These are phyloP conservation scores for Botrytis byssoidea DNA, from an alignment of 2,329 filamentous ascomycete genomes.

Conservation along the genomic window DNA sequence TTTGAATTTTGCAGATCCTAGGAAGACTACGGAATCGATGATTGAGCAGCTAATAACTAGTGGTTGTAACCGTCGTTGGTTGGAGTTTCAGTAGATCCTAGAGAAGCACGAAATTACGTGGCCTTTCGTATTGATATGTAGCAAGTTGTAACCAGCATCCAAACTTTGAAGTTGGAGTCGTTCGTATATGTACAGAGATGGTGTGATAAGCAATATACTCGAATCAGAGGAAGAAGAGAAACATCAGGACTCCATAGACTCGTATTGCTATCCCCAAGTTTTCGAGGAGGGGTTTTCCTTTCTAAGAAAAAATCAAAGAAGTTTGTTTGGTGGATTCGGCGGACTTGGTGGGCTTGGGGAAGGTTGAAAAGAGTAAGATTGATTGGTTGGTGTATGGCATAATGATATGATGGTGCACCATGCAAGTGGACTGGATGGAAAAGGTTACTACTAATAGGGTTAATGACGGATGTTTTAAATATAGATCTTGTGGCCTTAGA, in stretches of 20 bases:
- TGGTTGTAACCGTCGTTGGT: not conserved
- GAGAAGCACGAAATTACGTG: not conserved
- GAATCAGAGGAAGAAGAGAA: not conserved
- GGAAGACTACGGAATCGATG: not conserved
- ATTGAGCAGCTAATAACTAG: not conserved
- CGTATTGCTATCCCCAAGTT: not conserved
- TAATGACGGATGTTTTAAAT: not conserved
- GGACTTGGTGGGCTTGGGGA: not conserved
- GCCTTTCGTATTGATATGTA: not conserved
- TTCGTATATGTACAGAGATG: not conserved
- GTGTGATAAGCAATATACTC: not conserved
- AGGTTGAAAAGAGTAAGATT: not conserved
- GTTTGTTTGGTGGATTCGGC: not conserved
- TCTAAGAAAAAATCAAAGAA: not conserved
- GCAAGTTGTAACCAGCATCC: not conserved
- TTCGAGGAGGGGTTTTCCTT: not conserved
- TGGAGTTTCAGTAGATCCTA: not conserved
- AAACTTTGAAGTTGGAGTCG: not conserved
- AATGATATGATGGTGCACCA: not conserved
- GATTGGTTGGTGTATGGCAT: not conserved
- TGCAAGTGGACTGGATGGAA: not conserved
- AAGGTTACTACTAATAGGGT: not conserved
- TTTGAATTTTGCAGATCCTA: not conserved
- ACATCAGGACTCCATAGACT: not conserved
- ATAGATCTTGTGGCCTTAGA: not conserved